Percentiles rank a stretch among this genome's conserved stretches.
Conservation (phyloP, 768 basidiomycete species). For the Naematelia encephala region DNA sequence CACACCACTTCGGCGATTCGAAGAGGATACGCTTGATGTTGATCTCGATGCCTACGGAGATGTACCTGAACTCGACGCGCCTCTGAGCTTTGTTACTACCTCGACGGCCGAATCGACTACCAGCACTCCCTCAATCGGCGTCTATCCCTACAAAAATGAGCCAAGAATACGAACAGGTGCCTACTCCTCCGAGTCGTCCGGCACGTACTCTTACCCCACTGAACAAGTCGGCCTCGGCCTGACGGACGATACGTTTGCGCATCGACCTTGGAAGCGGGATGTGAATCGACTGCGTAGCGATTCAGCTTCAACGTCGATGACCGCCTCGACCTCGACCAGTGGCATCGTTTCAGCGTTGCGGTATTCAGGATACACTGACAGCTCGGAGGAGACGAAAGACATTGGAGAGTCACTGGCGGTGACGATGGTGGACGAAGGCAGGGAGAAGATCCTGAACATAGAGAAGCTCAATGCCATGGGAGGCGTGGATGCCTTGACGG, state of each 20-base stretch:
- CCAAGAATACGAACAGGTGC: conserved; percentile 10
- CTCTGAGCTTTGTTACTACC: conserved; percentile 37
- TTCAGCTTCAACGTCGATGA: conserved; percentile 34
- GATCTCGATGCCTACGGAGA: conserved; percentile 36
- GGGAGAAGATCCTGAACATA: conserved; percentile 36
- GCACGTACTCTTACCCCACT: conserved; percentile 31
- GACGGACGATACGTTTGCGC: conserved; percentile 23
- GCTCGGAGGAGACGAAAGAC: conserved; percentile 1
- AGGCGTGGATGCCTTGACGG: conserved; percentile 34
- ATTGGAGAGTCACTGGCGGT: conserved; percentile 26
- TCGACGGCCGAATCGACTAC: conserved; percentile 40
- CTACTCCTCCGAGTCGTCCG: conserved; percentile 38
- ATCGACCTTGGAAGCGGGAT: conserved; percentile 38
- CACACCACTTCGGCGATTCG: conserved; percentile 10
- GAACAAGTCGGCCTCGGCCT: conserved; percentile 13
- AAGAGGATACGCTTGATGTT: conserved; percentile 23
- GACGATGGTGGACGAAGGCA: conserved; percentile 42
- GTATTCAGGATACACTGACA: conserved; percentile 18
- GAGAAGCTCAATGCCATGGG: conserved; percentile 35
- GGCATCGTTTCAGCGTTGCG: conserved; percentile 20
- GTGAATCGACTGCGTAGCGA: conserved; percentile 35
- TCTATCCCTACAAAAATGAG: conserved; percentile 27
- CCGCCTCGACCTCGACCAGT: conserved; percentile 27
- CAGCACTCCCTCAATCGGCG: conserved; percentile 34
- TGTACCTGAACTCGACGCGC: conserved; percentile 15